Base-by-base conservation (phyloP, 139 green algal species). In the Chlamydomonas sphaeroides region DNA sequence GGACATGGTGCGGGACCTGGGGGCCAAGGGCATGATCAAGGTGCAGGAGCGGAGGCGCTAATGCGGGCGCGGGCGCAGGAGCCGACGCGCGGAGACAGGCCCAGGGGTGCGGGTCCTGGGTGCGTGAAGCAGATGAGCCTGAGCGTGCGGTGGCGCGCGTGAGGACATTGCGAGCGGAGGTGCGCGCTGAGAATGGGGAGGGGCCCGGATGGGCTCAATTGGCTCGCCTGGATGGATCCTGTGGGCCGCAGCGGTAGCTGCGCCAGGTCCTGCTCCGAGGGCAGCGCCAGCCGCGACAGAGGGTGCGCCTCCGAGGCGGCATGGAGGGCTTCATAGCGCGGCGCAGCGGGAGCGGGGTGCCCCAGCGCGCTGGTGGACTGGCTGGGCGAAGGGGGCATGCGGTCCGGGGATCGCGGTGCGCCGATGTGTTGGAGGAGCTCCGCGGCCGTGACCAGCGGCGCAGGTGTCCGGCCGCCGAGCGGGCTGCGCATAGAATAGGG, bases 361-460 rank as follows among this genome's bases (percentile, higher is more conserved):
- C 45, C 45, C 11, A 53, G 14, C 45, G 21, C 21, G 15, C 17
- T 30, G 53, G 11, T 30, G 53, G 11, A 30, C 11, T 28, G 53
- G 17, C 17, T n/a, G 53, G 53, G 53, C 53, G 53, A 62, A 17
- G 53, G 17, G 5, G 20, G 53, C 53, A 17, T 8, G 39, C 72
- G 57, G 32, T n/a, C n/a, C n/a, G n/a, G n/a, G n/a, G n/a, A n/a
- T n/a, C n/a, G n/a, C n/a, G 48, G 67, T 8, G 26, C 20, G 25
- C 10, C 38, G 18, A 80, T 80, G 38, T 61, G 68, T 59, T 68
- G 59, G 1, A 80, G 42, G 35, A 80, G 42, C 59, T 80, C 74
- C 74, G 70, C 74, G 6, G 61, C 61, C 26, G 59, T 71, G 18
- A 80, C 39, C 5, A 80, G 20, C 10, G 74, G 51, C 2, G 74